These are phyloP conservation scores for Cenchrus americanus DNA, from an alignment of 176 grass and related monocot species.

Conservation along the genomic window DNA sequence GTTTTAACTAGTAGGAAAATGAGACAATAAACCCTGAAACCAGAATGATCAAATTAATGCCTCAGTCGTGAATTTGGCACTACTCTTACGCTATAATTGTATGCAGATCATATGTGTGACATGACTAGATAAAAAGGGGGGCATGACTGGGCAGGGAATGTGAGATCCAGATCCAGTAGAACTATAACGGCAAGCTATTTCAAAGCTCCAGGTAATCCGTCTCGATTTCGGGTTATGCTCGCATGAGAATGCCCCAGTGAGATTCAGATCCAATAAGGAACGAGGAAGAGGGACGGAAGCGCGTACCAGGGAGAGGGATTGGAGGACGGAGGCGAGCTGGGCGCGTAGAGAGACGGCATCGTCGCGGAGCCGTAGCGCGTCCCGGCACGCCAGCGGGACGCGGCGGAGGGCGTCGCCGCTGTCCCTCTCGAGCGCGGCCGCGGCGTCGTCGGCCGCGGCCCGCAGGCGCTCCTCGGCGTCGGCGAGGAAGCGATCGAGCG, in stretches of 20 bases:
- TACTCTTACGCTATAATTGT: neutral
- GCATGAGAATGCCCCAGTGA: constrained; percentile 4
- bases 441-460: constrained; percentile 73
- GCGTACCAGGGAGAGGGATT: constrained; percentile 65
- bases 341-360: constrained; percentile 77
- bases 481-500: constrained; percentile 79
- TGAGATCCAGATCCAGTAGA: constrained; percentile 51
- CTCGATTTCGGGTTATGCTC: neutral
- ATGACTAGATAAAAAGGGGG: neutral
- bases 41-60: constrained; percentile 13
- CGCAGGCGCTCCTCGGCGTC: constrained; percentile 89
- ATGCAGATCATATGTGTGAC: neutral
- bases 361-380: constrained; percentile 84
- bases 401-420: constrained; percentile 90
- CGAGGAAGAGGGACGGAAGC: neutral
- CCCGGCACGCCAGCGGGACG: constrained; percentile 84
- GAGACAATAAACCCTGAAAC: neutral
- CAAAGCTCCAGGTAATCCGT: neutral
- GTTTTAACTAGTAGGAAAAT: constrained; percentile 1
- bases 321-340: constrained; percentile 69
- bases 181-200: neutral
- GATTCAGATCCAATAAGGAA: constrained; percentile 51
- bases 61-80: neutral
- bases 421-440: constrained; percentile 76
- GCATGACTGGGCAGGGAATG: neutral